Evolutionary conservation across 1,284 basidiomycete species (phyloP).

Genomic region (Baeospora myosura): DNA sequence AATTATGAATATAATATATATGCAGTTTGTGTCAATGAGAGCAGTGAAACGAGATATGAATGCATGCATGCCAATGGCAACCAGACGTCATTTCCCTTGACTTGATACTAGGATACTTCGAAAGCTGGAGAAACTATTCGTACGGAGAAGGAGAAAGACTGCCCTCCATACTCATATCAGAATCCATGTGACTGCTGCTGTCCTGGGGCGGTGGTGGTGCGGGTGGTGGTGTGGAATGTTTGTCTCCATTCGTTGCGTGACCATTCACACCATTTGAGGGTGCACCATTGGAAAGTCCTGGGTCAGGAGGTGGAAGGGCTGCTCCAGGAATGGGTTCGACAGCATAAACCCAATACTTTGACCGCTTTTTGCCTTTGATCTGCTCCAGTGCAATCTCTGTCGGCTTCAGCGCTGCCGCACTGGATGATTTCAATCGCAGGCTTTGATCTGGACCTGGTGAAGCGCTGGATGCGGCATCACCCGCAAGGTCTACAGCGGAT

Average conservation of each 20-base stretch:
- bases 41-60: no score
- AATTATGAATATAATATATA: background rate
- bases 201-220: background rate
- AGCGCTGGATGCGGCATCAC: conserved; percentile 17
- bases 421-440: conserved; percentile 32
- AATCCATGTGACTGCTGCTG: conserved; percentile 9
- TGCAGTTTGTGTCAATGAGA: background rate
- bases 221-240: background rate
- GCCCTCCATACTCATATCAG: conserved; percentile 22
- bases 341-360: conserved; percentile 78
- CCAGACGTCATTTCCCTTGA: no score
- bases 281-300: conserved; percentile 10
- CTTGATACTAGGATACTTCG: no score
- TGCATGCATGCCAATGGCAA: no score
- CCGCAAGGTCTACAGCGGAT: conserved; percentile 33
- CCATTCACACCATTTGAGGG: conserved; percentile 6
- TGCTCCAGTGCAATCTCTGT: conserved; percentile 65
- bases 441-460: conserved; percentile 26
- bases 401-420: conserved; percentile 57
- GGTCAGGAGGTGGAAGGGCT: conserved; percentile 14
- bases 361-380: conserved; percentile 68
- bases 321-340: conserved; percentile 53
- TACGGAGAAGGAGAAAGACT: conserved; percentile 25
- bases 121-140: conserved; percentile 10
- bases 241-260: conserved; percentile 1